These are phyloP conservation scores for Eragrostis tef DNA, from an alignment of 202 grass and related monocot species.

Conservation along the genomic window DNA sequence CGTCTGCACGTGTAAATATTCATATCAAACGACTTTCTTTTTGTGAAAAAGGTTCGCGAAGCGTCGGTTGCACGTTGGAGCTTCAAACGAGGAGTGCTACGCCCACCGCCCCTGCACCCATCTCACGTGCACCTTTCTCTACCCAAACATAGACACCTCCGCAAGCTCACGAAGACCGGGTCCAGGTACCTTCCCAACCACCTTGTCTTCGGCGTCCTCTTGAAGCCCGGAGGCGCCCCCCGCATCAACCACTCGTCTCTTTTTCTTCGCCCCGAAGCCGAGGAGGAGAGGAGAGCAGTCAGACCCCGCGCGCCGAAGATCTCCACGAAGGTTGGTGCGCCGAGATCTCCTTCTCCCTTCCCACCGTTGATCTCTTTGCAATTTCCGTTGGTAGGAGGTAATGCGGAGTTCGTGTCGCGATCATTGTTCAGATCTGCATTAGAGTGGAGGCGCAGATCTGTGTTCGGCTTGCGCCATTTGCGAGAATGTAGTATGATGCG, in stretches of 20 bases:
- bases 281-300: not conserved
- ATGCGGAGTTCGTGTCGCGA: not conserved
- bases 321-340: conserved; percentile 36
- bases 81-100: too few relatives aligned
- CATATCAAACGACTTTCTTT: conserved; percentile 29
- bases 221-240: conserved; percentile 13
- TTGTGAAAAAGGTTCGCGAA: not conserved
- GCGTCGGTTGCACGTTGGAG: conserved; percentile 48
- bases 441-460: too few relatives aligned
- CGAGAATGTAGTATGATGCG: not conserved
- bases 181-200: not conserved
- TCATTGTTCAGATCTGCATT: conserved; percentile 15
- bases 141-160: not conserved
- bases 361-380: not conserved
- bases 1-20: conserved; percentile 15
- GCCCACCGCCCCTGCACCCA: not conserved
- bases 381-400: not conserved
- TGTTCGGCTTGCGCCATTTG: not conserved
- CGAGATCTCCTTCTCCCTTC: not conserved
- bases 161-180: not conserved
- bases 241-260: conserved; percentile 26
- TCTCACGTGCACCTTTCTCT: not conserved
- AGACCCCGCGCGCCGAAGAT: conserved; percentile 26
- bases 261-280: conserved; percentile 41
- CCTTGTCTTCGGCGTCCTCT: not conserved